Evolutionary conservation across 257 asterid species (phyloP).

Genomic region (Schizonepeta tenuifolia): DNA sequence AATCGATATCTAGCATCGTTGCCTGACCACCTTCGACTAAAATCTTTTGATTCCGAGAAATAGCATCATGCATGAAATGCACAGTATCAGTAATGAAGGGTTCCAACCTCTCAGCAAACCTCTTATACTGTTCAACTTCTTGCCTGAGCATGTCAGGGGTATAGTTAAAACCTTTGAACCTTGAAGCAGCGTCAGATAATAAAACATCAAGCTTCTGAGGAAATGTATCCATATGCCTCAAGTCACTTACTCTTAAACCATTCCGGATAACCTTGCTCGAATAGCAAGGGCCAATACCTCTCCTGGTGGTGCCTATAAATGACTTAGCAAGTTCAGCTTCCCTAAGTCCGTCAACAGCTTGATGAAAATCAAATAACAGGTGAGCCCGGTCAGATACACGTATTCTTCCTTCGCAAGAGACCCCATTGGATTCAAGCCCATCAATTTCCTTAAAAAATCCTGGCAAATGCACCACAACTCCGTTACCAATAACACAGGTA

Average conservation of each 20-base stretch:
- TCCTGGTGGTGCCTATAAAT: constrained; percentile 90
- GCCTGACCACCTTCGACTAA: constrained; percentile 99
- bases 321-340: constrained; percentile 93
- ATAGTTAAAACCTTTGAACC: constrained; percentile 75
- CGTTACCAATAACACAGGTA: constrained; percentile 77
- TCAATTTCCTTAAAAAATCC: constrained; percentile 86
- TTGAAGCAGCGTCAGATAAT: constrained; percentile 83
- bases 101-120: constrained; percentile 85
- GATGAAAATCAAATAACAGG: constrained; percentile 89
- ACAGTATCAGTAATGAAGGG: constrained; percentile 88
- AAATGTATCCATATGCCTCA: constrained; percentile 97
- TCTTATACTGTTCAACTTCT: constrained; percentile 81
- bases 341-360: constrained; percentile 80
- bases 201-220: constrained; percentile 87
- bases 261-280: constrained; percentile 94
- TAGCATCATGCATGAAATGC: constrained; percentile 79
- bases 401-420: constrained; percentile 83
- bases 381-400: constrained; percentile 95
- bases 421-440: constrained; percentile 82
- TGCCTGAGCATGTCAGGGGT: constrained; percentile 82
- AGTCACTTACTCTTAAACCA: constrained; percentile 88
- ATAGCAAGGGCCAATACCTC: constrained; percentile 97
- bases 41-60: constrained; percentile 64
- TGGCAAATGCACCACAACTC: constrained; percentile 92
- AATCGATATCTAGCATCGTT: constrained; percentile 93